These are phyloP conservation scores for Exophiala lecanii-corni DNA, from an alignment of 2,329 filamentous ascomycete species.

Conservation along the genomic window DNA sequence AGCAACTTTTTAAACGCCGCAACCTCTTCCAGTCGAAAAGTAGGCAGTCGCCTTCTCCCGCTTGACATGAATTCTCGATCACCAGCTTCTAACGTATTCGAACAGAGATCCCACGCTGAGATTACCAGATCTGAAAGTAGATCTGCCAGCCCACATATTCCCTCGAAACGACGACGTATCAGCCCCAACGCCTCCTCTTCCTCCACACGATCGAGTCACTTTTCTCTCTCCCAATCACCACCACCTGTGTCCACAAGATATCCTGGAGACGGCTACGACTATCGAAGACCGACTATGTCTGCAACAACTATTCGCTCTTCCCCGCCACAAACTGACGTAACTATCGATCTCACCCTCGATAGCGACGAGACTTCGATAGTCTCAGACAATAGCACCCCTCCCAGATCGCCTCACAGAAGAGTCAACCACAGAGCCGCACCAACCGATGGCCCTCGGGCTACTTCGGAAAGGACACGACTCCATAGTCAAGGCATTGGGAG, in stretches of 20 bases:
- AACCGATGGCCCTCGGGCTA: no score
- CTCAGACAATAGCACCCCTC: constrained; percentile 5
- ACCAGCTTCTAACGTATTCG: background rate
- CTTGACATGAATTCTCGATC: background rate
- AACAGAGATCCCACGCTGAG: constrained; percentile 25
- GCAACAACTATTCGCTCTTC: constrained; percentile 27
- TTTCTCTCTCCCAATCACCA: constrained; percentile 22
- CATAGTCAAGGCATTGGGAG: background rate
- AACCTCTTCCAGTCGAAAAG: constrained; percentile 21
- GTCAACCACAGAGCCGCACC: constrained; percentile 1
- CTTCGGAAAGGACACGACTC: background rate
- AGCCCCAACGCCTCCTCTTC: constrained; percentile 21
- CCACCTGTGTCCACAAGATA: constrained; percentile 29
- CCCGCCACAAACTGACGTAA: constrained; percentile 5
- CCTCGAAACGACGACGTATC: constrained; percentile 24
- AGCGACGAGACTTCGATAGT: constrained; percentile 11
- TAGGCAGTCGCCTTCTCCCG: constrained; percentile 5
- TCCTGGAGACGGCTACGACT: constrained; percentile 53
- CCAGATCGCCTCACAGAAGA: background rate
- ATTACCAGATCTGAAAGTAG: constrained; percentile 25
- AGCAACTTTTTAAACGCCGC: constrained; percentile 20
- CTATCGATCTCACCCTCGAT: constrained; percentile 21
- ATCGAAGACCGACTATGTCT: constrained; percentile 47
- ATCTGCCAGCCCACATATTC: constrained; percentile 23
- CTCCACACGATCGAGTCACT: constrained; percentile 12